phyloP scores from a whole-genome alignment of 1,139 yeast genomes.

The Hyphopichia pseudoburtonii region DNA sequence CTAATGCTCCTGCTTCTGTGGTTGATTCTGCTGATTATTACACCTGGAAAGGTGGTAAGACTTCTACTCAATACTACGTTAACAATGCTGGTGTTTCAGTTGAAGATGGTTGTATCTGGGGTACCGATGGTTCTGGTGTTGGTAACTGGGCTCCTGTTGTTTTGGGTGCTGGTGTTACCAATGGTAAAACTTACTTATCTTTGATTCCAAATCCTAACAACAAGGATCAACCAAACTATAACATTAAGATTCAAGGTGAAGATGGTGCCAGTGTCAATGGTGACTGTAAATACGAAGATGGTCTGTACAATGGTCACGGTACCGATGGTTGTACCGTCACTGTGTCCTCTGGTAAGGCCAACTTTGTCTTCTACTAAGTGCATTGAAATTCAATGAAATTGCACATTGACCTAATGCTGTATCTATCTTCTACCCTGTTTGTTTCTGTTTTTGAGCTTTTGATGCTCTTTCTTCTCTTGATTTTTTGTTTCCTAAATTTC shows the following conservation, averaged over 20 bases:
- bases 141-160: constrained; percentile 88
- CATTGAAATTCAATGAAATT: not conserved
- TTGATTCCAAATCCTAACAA: constrained; percentile 84
- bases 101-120: constrained; percentile 79
- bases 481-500: not conserved
- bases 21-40: constrained; percentile 64
- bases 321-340: constrained; percentile 78
- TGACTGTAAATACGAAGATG: constrained; percentile 62
- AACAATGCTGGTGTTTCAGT: constrained; percentile 77
- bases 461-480: not conserved
- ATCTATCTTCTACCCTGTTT: too few relatives aligned
- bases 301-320: constrained; percentile 61
- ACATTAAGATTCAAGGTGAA: constrained; percentile 66
- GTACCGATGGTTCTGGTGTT: constrained; percentile 58
- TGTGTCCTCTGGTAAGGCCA: constrained; percentile 64
- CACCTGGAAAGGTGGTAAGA: constrained; percentile 62
- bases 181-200: constrained; percentile 67
- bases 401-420: not conserved
- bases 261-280: constrained; percentile 54
- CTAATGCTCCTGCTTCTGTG: constrained; percentile 57
- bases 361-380: constrained; percentile 55
- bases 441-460: too few relatives aligned
- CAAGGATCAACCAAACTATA: constrained; percentile 58
- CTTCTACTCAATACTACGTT: constrained; percentile 79
- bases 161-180: constrained; percentile 70